Base-by-base conservation (phyloP, 768 basidiomycete genomes). In the Boletus pseudo-olivaceus region DNA sequence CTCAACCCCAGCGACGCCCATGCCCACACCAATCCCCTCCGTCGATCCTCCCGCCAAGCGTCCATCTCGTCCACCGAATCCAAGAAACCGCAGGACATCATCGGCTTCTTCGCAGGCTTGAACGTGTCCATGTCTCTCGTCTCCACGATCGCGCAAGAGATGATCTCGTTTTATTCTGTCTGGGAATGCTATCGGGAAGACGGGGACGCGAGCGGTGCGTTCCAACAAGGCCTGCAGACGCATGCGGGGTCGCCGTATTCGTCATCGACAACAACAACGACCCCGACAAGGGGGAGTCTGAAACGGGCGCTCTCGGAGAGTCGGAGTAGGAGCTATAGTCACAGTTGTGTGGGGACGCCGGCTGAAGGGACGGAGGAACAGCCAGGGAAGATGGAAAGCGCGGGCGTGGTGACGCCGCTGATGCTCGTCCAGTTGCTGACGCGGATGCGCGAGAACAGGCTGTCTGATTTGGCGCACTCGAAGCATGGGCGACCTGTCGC, bases 161-260 rank as follows among this genome's bases (percentile, higher is more conserved):
- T 98, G 59, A 79, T 98, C 50, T 83, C 88, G 5, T 72, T 97
- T 33, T 98, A 98, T 71, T 82, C 88, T 5, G 79, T 94, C 0
- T 98, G 95, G 93, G 88, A 90, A 37, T 76, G 82, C 9, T 93
- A 92, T 71, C 84, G 83, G 52, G 87, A 91, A 56, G 83, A 87
- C 41, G 73, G 72, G 5, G 64, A 76, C 10, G 71, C 73, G 4
- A 73, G 76, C n/a, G 60, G 57, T n/a, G 51, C 65, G 2, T 67
- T 71, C 37, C 54, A 55, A 19, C 47, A 50, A 8, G 39, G 26
- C 4, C 1, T 2, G 12, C 47, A 48, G 44, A 20, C 47, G 5
- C 66, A 29, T 7, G 43, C 39, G 8, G 62, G 58, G 19, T 65
- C 61, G 10, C 61, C 64, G 17, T 67, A 60, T 54, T 58, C 68